Evolutionary conservation across 257 asterid species (phyloP).

Genomic region (Euphrasia confusa): DNA sequence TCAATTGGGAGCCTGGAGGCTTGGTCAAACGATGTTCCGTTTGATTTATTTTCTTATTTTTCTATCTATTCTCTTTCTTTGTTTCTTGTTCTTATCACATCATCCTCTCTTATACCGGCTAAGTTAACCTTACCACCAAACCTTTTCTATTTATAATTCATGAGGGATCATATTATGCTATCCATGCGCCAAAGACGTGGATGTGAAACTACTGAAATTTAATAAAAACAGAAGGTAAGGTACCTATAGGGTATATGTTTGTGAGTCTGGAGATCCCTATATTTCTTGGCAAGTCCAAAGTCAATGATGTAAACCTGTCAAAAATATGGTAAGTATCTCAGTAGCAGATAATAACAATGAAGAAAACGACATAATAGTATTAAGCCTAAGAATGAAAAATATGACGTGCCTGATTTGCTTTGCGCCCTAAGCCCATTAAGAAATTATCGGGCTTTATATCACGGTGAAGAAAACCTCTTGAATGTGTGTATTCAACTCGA

Average conservation of each 20-base stretch:
- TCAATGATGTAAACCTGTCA: constrained; percentile 73
- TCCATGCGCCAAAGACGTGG: constrained; percentile 6
- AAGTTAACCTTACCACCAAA: constrained; percentile 6
- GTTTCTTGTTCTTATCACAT: not conserved
- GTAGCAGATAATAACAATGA: constrained; percentile 15
- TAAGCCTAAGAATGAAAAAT: constrained; percentile 6
- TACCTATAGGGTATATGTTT: constrained; percentile 86
- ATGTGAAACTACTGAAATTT: not conserved
- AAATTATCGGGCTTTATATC: constrained; percentile 88
- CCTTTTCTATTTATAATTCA: constrained; percentile 7
- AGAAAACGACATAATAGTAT: not conserved
- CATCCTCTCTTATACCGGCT: not conserved
- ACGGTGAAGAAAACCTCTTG: constrained; percentile 75
- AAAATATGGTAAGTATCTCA: constrained; percentile 9
- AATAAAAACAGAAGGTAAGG: constrained; percentile 9
- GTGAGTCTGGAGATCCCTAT: constrained; percentile 66
- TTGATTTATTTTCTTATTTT: too few relatives aligned
- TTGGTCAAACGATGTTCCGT: too few relatives aligned
- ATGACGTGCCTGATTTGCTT: constrained; percentile 79
- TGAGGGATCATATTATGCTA: constrained; percentile 11
- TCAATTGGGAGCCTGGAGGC: too few relatives aligned
- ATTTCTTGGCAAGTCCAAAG: constrained; percentile 89
- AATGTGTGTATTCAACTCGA: constrained; percentile 69
- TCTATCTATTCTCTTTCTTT: too few relatives aligned
- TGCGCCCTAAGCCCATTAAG: constrained; percentile 97